Evolutionary conservation across 495 filamentous ascomycete genomes (phyloP), one percentile per base, ranked within the genome.

Genomic region (Talaromyces stipitatus): DNA sequence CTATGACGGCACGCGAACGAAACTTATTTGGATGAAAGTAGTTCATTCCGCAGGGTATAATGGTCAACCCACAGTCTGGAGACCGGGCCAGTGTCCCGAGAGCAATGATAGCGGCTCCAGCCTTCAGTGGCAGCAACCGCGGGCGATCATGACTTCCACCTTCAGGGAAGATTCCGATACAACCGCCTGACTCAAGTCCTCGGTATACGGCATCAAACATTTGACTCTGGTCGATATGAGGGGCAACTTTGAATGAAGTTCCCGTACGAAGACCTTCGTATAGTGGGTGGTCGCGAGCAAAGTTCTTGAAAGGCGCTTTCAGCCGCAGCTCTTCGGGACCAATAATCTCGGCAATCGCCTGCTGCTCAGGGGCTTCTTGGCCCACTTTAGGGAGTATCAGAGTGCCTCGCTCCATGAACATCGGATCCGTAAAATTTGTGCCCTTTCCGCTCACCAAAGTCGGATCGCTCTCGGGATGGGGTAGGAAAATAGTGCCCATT

Each of bases 11-110:
- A 66, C 90, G 79, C 41, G 90, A 95, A 28, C 90, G 82, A 68
- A 95, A 95, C 66, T 94, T 95, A 72, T 95, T 90, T 4, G 90
- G 85, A 68, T 95, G 90, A 70, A 95, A 95, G 70, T 95, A 95
- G 64, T 95, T 95, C 90, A 94, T 92, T 46, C 90, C 90, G 26
- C 88, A 89, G 16, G 90, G 90, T 22, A 95, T 85, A 61, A 95
- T 92, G 67, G 85, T 89, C 48, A 95, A 66, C 9, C 83, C 87
- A 64, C 84, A 91, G 61, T 90, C 74, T 3, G 89, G 90, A 32
- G 85, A 75, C 29, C 83, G 82, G 20, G 85, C 85, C 12, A 95
- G 74, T 0, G 90, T 85, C n/a, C 89, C 90, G 45, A 95, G 79
- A 22, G 90, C 90, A 90, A 95, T 95, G 58, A 95, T 90, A 36